Evolutionary conservation across 306 rosid genomes (phyloP), one percentile per base, ranked within the genome.

Genomic region (Sphenostylis stenocarpa): DNA sequence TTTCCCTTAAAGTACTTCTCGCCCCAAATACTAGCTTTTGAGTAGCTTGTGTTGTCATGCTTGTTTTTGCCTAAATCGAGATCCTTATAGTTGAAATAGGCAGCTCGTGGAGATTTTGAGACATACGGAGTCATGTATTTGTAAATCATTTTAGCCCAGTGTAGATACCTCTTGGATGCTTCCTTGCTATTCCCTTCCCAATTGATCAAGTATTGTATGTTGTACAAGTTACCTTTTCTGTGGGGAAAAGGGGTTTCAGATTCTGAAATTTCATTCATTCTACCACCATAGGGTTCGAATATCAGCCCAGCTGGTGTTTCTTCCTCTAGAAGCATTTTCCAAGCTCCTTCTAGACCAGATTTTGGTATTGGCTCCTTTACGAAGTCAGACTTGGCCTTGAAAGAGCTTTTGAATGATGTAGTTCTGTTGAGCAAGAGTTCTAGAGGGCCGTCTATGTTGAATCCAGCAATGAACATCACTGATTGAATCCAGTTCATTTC

Each of bases 401-500:
- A 89, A 33, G 82, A 55, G 69, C 76, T 83, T 71, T 89, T 85
- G 71, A 5, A 80, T 0, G 3, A 72, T 53, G 84, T 79, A 16
- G 11, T 72, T 55, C 86, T 74, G 23, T 88, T 60, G 8, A 89
- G 81, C 68, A 87, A 70, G n/a, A 87, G 57, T 61, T 89, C 86
- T 38, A 34, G 48, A 4, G 85, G 72, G 28, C 83, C 81, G 9
- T 19, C 21, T 1, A 36, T 69, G 9, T 77, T 56, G 87, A 43
- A 79, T 6, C 89, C 91, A 4, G 86, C 70, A 55, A 84, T 55
- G 29, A 63, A 87, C 28, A 81, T 9, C 28, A 63, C 73, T 33
- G 92, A 86, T 48, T 87, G 85, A 44, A 87, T 73, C 96, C 92
- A 87, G 21, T 74, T 83, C 88, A 85, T 89, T 47, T 86, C 92